These are phyloP conservation scores for Mucor sp. DNA, from an alignment of 371 early-diverging fungal species.

Conservation along the genomic window DNA sequence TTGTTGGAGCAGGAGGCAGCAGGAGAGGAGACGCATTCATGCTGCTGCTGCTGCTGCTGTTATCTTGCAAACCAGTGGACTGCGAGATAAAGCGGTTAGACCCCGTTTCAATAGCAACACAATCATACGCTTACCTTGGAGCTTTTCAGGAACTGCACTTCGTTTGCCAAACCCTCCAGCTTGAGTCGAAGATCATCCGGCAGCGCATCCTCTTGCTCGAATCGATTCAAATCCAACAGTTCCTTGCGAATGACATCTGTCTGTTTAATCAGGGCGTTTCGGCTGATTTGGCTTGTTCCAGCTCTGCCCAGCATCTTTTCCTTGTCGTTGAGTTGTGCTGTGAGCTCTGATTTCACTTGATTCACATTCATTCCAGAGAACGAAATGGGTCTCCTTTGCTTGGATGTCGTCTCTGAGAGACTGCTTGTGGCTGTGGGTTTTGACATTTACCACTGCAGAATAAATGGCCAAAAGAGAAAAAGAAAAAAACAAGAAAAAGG, in stretches of 20 bases:
- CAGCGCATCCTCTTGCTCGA: slow-evolving; percentile 14
- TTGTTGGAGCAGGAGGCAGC: slow-evolving; percentile 39
- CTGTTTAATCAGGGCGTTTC: slow-evolving; percentile 25
- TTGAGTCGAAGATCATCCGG: slow-evolving; percentile 15
- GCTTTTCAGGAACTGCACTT: slow-evolving; percentile 20
- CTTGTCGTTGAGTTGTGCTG: slow-evolving; percentile 17
- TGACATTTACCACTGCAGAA: background rate
- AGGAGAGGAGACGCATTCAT: slow-evolving; percentile 15
- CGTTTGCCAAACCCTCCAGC: slow-evolving; percentile 23
- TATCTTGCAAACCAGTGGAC: slow-evolving; percentile 4
- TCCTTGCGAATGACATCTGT: slow-evolving; percentile 14
- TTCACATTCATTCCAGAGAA: slow-evolving; percentile 23
- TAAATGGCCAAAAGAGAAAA: slow-evolving; percentile 7
- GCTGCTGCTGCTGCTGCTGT: too few relatives aligned
- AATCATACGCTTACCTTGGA: slow-evolving; percentile 8
- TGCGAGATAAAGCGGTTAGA: background rate
- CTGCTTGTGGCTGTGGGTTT: slow-evolving; percentile 1
- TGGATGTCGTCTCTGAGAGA: slow-evolving; percentile 10
- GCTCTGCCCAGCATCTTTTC: slow-evolving; percentile 11
- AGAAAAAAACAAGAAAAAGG: slow-evolving; percentile 2
- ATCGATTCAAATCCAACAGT: slow-evolving; percentile 8
- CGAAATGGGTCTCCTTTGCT: slow-evolving; percentile 20
- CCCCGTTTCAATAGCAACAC: background rate
- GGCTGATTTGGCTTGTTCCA: slow-evolving; percentile 22
- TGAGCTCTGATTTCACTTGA: slow-evolving; percentile 22